Evolutionary conservation across 2,329 filamentous ascomycete species (phyloP).

Genomic region (Zymoseptoria ardabiliae): DNA sequence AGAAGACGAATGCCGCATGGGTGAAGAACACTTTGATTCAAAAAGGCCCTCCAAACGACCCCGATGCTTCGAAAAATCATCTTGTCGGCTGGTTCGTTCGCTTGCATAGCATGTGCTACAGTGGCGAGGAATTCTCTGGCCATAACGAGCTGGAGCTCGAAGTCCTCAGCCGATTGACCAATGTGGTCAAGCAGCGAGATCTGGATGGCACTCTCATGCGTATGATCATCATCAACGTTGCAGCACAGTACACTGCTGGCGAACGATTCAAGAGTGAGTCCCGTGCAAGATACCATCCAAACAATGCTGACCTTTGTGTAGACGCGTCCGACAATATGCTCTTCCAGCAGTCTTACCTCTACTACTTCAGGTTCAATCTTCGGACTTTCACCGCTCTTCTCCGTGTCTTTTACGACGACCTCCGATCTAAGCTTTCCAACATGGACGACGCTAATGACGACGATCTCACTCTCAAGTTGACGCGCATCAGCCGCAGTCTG

Average conservation of each 20-base stretch:
- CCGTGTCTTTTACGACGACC: constrained; percentile 60
- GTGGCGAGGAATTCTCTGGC: constrained; percentile 64
- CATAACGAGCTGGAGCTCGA: constrained; percentile 79
- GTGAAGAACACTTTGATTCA: constrained; percentile 47
- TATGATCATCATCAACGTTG: constrained; percentile 78
- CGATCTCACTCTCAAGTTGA: constrained; percentile 22
- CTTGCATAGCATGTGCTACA: constrained; percentile 77
- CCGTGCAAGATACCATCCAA: background rate
- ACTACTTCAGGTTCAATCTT: constrained; percentile 69
- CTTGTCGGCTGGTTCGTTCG: constrained; percentile 77
- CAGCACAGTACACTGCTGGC: constrained; percentile 67
- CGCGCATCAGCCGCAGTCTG: constrained; percentile 39
- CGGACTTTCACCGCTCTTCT: constrained; percentile 68
- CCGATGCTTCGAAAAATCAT: constrained; percentile 52
- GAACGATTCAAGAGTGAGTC: constrained; percentile 51
- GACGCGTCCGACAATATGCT: constrained; percentile 19
- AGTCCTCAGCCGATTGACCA: constrained; percentile 68
- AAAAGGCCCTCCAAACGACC: constrained; percentile 33
- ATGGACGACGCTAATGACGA: constrained; percentile 43
- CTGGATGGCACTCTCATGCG: constrained; percentile 63
- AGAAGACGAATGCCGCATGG: constrained; percentile 54
- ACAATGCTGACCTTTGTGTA: background rate
- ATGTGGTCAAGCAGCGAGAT: constrained; percentile 62
- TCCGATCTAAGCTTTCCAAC: constrained; percentile 42
- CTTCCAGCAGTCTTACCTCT: constrained; percentile 43